These are phyloP conservation scores for Oryza nivara DNA, from an alignment of 176 grass and related monocot genomes.

Conservation along the genomic window DNA sequence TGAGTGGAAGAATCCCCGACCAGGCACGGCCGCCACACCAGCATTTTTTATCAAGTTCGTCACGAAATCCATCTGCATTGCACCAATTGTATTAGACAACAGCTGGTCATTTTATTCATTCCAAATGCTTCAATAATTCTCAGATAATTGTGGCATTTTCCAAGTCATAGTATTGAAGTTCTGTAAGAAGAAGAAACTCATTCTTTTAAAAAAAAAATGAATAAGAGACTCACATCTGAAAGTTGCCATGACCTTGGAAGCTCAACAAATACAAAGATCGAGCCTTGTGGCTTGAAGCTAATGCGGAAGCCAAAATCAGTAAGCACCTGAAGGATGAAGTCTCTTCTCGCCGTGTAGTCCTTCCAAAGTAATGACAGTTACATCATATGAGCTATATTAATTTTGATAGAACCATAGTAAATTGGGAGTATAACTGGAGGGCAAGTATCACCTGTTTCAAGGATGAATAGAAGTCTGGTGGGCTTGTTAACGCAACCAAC, in stretches of 20 bases:
- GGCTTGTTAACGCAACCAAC: slow-evolving; percentile 61
- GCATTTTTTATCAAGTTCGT: slow-evolving; percentile 60
- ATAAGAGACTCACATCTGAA: slow-evolving; percentile 66
- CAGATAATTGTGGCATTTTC: neutral
- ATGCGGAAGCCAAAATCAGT: slow-evolving; percentile 65
- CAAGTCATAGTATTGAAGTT: neutral
- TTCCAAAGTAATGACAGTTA: slow-evolving; percentile 36
- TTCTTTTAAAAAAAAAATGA: slow-evolving; percentile 8
- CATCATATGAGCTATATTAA: neutral
- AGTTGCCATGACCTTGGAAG: slow-evolving; percentile 64
- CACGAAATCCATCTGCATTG: slow-evolving; percentile 84
- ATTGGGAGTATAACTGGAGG: neutral
- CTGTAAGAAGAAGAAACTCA: slow-evolving; percentile 37
- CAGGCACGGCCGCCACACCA: slow-evolving; percentile 84
- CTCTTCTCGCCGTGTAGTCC: slow-evolving; percentile 72
- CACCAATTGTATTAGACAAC: neutral
- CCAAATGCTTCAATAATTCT: neutral
- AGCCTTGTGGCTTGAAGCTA: slow-evolving; percentile 78
- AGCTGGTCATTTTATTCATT: neutral
- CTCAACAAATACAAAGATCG: slow-evolving; percentile 84
- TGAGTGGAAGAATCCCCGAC: slow-evolving; percentile 84
- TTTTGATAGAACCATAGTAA: slow-evolving; percentile 1
- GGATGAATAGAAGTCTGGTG: slow-evolving; percentile 57
- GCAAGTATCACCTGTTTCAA: slow-evolving; percentile 66
- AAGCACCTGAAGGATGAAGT: slow-evolving; percentile 75